Base-by-base conservation (phyloP, 2,329 filamentous ascomycete genomes). In the Hysterium pulicare region DNA sequence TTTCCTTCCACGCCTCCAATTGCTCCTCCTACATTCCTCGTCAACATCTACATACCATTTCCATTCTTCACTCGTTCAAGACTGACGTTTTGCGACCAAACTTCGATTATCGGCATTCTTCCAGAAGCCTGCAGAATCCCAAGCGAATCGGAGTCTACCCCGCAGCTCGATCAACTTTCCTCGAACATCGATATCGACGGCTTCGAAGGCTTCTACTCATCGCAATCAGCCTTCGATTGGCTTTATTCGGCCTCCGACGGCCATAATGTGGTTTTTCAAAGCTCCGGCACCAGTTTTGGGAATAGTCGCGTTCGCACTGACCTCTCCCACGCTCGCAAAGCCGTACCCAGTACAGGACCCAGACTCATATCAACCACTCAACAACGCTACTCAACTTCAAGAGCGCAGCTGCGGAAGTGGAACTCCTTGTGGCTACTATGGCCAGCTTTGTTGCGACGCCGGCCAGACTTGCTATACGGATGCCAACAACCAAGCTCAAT, bases 281-380 rank as follows among this genome's bases (percentile, higher is more conserved):
- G 67, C 71, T 94, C 91, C 49, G 86, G 79, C 41, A 87, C 95
- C 57, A 88, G 54, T 83, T 71, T 31, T 59, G 45, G 56, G 53
- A 41, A 49, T 64, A 38, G 67, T 68, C 33, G 70, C 51, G 77
- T 75, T 57, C 77, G 84, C 52, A 71, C 13, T 28, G 8, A 28
- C 24, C 24, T 78, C 47, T n/a, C 58, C 31, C 4, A 20, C 32
- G 7, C 10, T 41, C 22, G 40, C 41, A 19, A 46, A 49, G 17
- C 41, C 44, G 8, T 61, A 59, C 39, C 61, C 58, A 8, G 51
- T 51, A 20, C 58, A 61, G 41, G 31, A 59, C 24, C 50, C 57
- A 30, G 60, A 62, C 40, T 46, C 59, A 15, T 40, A 40, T 11
- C 37, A 53, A n/a, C 45, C 56, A 16, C 60, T 62, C 51, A 65